Percentiles rank a stretch among this genome's conserved stretches.
These are phyloP conservation scores for Vararia minispora DNA, from an alignment of 768 basidiomycete genomes.

Conservation along the genomic window DNA sequence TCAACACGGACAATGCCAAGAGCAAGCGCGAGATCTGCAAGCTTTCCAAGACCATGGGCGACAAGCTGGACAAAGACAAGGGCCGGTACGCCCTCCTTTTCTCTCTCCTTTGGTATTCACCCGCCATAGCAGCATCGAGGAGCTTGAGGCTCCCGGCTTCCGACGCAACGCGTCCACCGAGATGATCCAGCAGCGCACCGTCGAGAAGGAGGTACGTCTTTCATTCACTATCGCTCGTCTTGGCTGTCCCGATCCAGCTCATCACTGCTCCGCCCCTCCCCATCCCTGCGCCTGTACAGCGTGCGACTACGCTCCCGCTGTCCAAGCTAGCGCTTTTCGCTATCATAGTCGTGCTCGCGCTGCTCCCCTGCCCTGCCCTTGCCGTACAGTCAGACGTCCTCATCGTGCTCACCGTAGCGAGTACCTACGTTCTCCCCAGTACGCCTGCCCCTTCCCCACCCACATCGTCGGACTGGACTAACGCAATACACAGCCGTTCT, in stretches of 20 bases:
- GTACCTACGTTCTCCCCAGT: conserved; percentile 59
- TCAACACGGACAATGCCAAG: conserved; percentile 80
- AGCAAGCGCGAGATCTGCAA: conserved; percentile 83
- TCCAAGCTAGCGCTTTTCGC: conserved; percentile 33
- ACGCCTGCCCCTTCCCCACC: conserved; percentile 11
- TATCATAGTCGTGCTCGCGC: conserved; percentile 31
- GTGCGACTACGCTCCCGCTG: conserved; percentile 29
- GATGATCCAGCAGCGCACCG: conserved; percentile 66
- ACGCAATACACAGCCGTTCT: conserved; percentile 55
- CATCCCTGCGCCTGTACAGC: conserved; percentile 32
- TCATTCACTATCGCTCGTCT: conserved; percentile 40
- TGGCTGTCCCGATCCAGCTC: conserved; percentile 49
- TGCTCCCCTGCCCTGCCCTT: conserved; percentile 30
- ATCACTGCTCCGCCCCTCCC: conserved; percentile 44
- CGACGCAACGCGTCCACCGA: conserved; percentile 64
- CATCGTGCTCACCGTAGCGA: conserved; percentile 38
- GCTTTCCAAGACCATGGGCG: conserved; percentile 76
- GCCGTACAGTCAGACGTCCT: conserved; percentile 34
- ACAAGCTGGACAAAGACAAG: conserved; percentile 85
- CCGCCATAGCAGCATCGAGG: conserved; percentile 67
- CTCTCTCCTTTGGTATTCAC: not conserved
- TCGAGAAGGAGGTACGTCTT: conserved; percentile 71
- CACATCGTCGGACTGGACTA: too few relatives aligned
- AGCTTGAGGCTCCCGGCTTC: conserved; percentile 73
- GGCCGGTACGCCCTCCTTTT: conserved; percentile 61